Percentiles rank a stretch among this genome's conserved stretches.
Conservation (phyloP, 805 yeast species). For the Novakomyces olei region DNA sequence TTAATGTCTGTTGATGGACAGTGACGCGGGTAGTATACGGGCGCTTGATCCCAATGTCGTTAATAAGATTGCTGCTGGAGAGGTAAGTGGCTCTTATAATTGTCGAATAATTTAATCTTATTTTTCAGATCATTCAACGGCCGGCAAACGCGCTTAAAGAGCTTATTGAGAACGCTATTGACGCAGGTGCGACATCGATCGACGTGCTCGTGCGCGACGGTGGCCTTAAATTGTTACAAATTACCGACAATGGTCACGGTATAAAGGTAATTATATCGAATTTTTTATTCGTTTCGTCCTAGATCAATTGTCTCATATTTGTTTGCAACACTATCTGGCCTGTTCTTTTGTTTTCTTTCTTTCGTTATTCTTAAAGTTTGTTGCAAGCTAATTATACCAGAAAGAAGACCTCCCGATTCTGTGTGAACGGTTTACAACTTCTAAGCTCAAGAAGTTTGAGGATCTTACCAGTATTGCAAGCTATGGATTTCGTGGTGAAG, state of each 20-base stretch:
- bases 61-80: conserved; percentile 88
- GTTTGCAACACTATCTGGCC: no score
- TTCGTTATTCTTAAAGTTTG: no score
- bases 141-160: conserved; percentile 92
- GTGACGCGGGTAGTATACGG: conserved; percentile 12
- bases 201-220: conserved; percentile 80
- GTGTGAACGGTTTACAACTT: conserved; percentile 86
- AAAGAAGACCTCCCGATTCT: conserved; percentile 51
- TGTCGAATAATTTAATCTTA: not conserved
- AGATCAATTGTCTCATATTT: no score
- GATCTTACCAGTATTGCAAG: conserved; percentile 54
- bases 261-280: conserved; percentile 19
- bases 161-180: conserved; percentile 75
- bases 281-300: no score
- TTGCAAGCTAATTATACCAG: conserved; percentile 5
- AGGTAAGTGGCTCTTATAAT: not conserved
- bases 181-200: conserved; percentile 52
- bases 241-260: conserved; percentile 78
- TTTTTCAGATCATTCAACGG: conserved; percentile 57
- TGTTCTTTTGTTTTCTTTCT: not conserved
- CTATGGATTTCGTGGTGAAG: conserved; percentile 93
- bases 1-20: no score
- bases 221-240: conserved; percentile 65
- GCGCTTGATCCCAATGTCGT: conserved; percentile 50
- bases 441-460: conserved; percentile 52